Evolutionary conservation across 306 rosid genomes (phyloP).

Genomic region (Oemleria cerasiformis): DNA sequence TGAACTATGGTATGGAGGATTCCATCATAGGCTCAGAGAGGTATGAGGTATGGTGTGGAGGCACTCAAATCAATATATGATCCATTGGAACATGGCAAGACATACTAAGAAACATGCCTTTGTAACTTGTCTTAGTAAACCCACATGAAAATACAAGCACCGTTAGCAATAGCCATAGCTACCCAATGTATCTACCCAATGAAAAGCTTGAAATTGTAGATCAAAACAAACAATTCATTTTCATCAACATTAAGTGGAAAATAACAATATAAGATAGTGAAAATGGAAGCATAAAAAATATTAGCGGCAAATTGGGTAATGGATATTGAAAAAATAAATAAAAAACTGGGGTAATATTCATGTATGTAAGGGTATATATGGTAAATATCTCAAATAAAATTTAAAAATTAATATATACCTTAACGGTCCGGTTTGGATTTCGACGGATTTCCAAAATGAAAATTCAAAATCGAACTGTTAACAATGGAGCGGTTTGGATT

Average conservation of each 20-base stretch:
- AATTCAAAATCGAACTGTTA: too few species aligned
- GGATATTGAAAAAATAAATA: too few species aligned
- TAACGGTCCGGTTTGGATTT: too few species aligned
- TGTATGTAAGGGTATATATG: too few species aligned
- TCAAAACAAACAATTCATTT: slow-evolving; percentile 20
- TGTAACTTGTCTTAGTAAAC: not conserved
- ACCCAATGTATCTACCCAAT: not conserved
- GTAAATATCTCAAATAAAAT: too few species aligned
- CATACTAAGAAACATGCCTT: not conserved
- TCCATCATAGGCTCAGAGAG: too few species aligned
- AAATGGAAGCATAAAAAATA: slow-evolving; percentile 24
- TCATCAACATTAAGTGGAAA: slow-evolving; percentile 27
- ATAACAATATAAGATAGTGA: not conserved
- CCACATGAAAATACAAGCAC: not conserved
- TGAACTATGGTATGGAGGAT: too few species aligned
- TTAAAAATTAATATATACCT: too few species aligned
- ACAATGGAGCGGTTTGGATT: too few species aligned
- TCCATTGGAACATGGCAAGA: slow-evolving; percentile 16
- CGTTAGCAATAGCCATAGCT: not conserved
- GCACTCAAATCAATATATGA: slow-evolving; percentile 32
- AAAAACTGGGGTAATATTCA: too few species aligned
- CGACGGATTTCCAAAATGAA: too few species aligned
- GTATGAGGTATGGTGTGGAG: too few species aligned
- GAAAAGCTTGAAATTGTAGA: slow-evolving; percentile 9
- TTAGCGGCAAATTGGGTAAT: slow-evolving; percentile 18